Evolutionary conservation across 805 yeast genomes (phyloP), one percentile per base, ranked within the genome.

Genomic region (Lipomyces sp.): DNA sequence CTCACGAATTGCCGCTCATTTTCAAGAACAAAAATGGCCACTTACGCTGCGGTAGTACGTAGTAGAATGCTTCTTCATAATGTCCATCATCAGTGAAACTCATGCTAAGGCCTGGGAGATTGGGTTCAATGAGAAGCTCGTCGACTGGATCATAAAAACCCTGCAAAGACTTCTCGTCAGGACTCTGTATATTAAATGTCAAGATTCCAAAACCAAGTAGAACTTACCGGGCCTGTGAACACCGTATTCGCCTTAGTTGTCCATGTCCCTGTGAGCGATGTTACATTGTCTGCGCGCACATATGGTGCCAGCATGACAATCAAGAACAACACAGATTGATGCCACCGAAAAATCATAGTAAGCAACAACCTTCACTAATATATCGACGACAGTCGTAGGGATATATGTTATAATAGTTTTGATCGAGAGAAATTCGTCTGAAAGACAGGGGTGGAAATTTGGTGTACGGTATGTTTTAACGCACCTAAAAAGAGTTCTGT

Each of bases 61-160:
- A 87, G 77, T 95, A 95, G 53, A 87, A 76, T 5, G 99, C 99
- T 77, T 90, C 90, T 79, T 95, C 99, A 77, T 84, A 95, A 77
- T 81, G 86, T 4, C 98, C 98, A 78, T 95, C 98, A 32, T 84
- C 88, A 0, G 98, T 93, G 81, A 95, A 95, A 1, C 97, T 91
- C 78, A 88, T 91, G 4, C 96, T 88, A 63, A 94, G 85, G 50
- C 99, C 99, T 1, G 99, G 97, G 53, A 95, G 83, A 7, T 93
- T 94, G 1, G 99, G 99, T 77, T 95, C 99, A 68, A 92, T 90
- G 65, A 95, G 81, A 18, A 94, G 84, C 78, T 95, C 99, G 76
- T 94, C 97, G 35, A 92, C 90, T 2, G 99, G 99, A 77, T 95
- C 98, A 77, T 86, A 95, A 76, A 95, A 95, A 1, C 79, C 82